A percentile compares a stretch with the other conserved stretches of the same genome.
phyloP scores from a whole-genome alignment of 129 eudicot species.

The Deinandra increscens region DNA sequence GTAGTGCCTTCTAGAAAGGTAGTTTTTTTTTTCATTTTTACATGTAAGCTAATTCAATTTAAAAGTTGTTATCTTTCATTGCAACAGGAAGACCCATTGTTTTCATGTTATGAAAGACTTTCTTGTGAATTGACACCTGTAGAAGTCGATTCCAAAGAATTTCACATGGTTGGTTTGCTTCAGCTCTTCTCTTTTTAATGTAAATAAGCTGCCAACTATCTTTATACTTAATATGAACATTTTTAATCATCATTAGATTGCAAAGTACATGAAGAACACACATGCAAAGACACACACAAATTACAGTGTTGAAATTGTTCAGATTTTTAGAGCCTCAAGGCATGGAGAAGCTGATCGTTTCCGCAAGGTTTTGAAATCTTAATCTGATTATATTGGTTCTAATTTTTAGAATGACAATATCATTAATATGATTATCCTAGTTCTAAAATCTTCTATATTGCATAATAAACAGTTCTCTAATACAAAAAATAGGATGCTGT shows the following conservation, averaged over 20 bases:
- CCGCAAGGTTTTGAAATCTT: constrained; percentile 51
- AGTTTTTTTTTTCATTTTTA: background rate
- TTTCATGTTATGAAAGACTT: constrained; percentile 69
- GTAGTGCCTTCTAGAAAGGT: background rate
- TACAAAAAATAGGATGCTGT: constrained; percentile 79
- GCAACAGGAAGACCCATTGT: constrained; percentile 71
- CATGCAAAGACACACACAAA: constrained; percentile 84
- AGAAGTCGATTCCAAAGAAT: constrained; percentile 68
- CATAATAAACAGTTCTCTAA: constrained; percentile 55
- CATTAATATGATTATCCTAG: background rate
- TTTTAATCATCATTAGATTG: constrained; percentile 44
- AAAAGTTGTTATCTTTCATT: background rate
- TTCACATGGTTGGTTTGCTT: constrained; percentile 51
- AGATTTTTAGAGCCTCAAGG: constrained; percentile 79
- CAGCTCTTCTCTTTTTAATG: background rate
- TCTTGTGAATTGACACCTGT: constrained; percentile 69
- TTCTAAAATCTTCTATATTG: constrained; percentile 7
- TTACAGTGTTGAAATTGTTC: constrained; percentile 68
- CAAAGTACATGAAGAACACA: constrained; percentile 82
- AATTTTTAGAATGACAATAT: background rate
- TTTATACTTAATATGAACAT: constrained; percentile 3
- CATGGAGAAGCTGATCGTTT: constrained; percentile 83
- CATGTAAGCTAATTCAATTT: background rate
- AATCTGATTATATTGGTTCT: background rate
- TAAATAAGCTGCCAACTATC: background rate